phyloP scores from a whole-genome alignment of 345 rosid species.

The Hibiscus mutabilis region DNA sequence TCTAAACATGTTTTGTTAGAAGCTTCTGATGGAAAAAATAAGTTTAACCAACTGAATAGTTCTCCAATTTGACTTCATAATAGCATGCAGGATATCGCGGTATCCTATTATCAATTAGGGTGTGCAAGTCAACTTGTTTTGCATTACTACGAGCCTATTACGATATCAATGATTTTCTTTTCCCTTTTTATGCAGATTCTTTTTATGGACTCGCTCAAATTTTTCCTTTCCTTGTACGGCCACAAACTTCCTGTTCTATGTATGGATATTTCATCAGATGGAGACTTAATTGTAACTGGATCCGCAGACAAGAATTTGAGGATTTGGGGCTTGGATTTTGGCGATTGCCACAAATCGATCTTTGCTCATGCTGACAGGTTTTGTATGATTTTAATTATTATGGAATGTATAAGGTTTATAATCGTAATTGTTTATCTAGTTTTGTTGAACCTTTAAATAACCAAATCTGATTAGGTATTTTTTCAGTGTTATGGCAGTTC shows the following conservation, averaged over 20 bases:
- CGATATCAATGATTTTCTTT: neutral
- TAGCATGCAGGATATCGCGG: no score
- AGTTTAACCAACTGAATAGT: no score
- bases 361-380: conserved; percentile 95
- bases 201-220: conserved; percentile 87
- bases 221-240: conserved; percentile 77
- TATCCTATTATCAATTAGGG: no score
- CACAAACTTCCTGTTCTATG: conserved; percentile 91
- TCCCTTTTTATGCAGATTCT: conserved; percentile 48
- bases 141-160: no score
- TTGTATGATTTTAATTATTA: conserved; percentile 9
- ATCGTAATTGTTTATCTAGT: neutral
- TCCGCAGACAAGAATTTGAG: conserved; percentile 92
- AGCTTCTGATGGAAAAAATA: no score
- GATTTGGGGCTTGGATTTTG: conserved; percentile 98
- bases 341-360: conserved; percentile 92
- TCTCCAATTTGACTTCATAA: no score
- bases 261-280: conserved; percentile 96
- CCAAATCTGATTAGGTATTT: conserved; percentile 27
- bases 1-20: no score
- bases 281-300: conserved; percentile 87
- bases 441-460: neutral
- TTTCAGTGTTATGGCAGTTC: conserved; percentile 88
- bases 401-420: neutral
- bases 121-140: no score